These are phyloP conservation scores for Aspergillus fumigatiaffinis DNA, from an alignment of 2,329 filamentous ascomycete species.

Conservation along the genomic window DNA sequence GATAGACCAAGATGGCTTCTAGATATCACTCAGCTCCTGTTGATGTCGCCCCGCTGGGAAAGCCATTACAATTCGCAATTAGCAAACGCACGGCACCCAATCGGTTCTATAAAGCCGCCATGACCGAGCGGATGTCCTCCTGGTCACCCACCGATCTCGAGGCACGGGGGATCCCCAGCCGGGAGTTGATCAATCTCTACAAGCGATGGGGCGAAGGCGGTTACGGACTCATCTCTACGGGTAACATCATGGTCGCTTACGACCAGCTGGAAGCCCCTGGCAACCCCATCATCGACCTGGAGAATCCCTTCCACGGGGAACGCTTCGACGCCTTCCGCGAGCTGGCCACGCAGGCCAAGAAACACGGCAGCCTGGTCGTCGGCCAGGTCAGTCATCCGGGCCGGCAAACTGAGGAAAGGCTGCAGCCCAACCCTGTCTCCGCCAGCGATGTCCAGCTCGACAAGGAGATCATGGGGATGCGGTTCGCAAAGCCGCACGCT, in stretches of 20 bases:
- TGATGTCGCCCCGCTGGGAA: constrained; percentile 39
- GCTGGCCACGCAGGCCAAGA: constrained; percentile 53
- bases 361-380: constrained; percentile 55
- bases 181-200: constrained; percentile 56
- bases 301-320: constrained; percentile 49
- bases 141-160: constrained; percentile 54
- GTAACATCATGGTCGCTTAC: constrained; percentile 62
- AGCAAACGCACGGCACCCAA: constrained; percentile 57
- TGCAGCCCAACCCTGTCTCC: constrained; percentile 50
- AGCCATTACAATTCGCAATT: constrained; percentile 50
- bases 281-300: constrained; percentile 57
- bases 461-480: constrained; percentile 26
- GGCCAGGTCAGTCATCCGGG: constrained; percentile 62
- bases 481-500: constrained; percentile 33
- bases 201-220: constrained; percentile 58
- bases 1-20: background rate
- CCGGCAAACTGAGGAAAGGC: constrained; percentile 46
- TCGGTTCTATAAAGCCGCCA: constrained; percentile 64
- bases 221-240: constrained; percentile 55
- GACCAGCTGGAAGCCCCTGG: constrained; percentile 55
- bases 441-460: constrained; percentile 49
- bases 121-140: constrained; percentile 61
- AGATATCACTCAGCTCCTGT: constrained; percentile 3
- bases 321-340: constrained; percentile 59
- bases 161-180: constrained; percentile 52